Conservation (phyloP, 805 yeast species). For the Metschnikowia gelsemii region DNA sequence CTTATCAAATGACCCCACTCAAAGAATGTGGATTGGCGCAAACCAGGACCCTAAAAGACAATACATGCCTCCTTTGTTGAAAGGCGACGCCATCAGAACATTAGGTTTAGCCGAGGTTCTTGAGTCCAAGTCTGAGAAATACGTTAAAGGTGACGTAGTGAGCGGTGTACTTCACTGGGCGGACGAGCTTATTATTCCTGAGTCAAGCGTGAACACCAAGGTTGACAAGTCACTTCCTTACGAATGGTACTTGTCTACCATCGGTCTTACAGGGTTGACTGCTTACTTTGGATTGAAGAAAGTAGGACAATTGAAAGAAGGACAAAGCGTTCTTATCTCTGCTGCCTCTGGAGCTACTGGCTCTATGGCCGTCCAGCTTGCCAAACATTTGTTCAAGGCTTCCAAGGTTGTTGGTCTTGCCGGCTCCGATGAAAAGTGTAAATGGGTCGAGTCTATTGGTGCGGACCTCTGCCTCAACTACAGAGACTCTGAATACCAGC, state of each 20-base stretch:
- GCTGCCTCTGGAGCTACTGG: conserved; percentile 81
- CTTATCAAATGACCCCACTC: conserved; percentile 62
- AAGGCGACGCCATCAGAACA: conserved; percentile 46
- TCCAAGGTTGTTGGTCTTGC: conserved; percentile 60
- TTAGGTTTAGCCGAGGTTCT: conserved; percentile 51
- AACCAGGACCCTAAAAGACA: conserved; percentile 28
- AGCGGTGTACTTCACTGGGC: conserved; percentile 46
- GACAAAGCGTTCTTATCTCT: conserved; percentile 33
- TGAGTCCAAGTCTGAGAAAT: conserved; percentile 43
- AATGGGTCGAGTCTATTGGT: conserved; percentile 54
- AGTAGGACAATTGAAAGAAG: conserved; percentile 10
- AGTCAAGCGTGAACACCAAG: conserved; percentile 26
- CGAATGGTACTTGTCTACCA: conserved; percentile 45
- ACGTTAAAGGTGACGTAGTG: conserved; percentile 45
- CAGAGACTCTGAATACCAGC: conserved; percentile 35
- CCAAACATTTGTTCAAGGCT: conserved; percentile 52
- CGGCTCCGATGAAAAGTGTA: conserved; percentile 56
- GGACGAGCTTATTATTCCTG: conserved; percentile 41
- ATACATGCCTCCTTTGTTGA: conserved; percentile 39
- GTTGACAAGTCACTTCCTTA: conserved; percentile 36
- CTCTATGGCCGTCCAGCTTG: conserved; percentile 56
- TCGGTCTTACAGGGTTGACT: conserved; percentile 61
- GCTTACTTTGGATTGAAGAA: too few species aligned
- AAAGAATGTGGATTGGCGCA: conserved; percentile 54
- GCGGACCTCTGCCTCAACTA: conserved; percentile 57